These are phyloP conservation scores for Trametes meyenii DNA, from an alignment of 768 basidiomycete genomes.

Conservation along the genomic window DNA sequence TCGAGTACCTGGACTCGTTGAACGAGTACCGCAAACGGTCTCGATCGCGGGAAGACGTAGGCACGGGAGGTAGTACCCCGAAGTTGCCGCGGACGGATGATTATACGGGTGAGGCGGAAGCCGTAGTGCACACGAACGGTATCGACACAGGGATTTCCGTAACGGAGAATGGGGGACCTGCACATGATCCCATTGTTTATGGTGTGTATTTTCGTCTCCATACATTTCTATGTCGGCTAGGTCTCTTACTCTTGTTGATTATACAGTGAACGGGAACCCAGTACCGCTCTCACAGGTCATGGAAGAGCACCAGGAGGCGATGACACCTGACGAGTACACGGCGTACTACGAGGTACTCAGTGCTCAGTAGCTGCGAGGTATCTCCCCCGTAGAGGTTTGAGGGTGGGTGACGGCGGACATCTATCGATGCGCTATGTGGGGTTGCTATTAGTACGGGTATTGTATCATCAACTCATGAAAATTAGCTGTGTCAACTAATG, in stretches of 20 bases:
- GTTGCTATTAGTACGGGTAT: slow-evolving; percentile 15
- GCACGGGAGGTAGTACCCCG: slow-evolving; percentile 21
- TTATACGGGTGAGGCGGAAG: slow-evolving; percentile 11
- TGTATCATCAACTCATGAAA: slow-evolving; percentile 11
- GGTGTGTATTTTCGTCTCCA: slow-evolving; percentile 45
- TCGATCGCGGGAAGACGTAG: slow-evolving; percentile 55
- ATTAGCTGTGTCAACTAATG: slow-evolving; percentile 7
- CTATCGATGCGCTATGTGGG: background rate
- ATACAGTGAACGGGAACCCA: slow-evolving; percentile 71
- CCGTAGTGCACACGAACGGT: slow-evolving; percentile 12
- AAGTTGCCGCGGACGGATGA: slow-evolving; percentile 22
- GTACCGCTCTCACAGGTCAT: slow-evolving; percentile 81
- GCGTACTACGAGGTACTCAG: slow-evolving; percentile 69
- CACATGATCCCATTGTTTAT: slow-evolving; percentile 67
- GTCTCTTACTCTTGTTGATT: background rate
- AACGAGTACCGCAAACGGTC: slow-evolving; percentile 78
- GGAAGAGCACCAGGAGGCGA: slow-evolving; percentile 89
- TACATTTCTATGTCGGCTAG: background rate
- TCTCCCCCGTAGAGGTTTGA: background rate
- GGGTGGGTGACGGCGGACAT: slow-evolving; percentile 1
- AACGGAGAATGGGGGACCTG: slow-evolving; percentile 11
- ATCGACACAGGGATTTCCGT: background rate
- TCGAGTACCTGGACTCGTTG: slow-evolving; percentile 68
- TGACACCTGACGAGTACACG: slow-evolving; percentile 93
- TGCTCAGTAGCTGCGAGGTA: slow-evolving; percentile 3